phyloP scores from a whole-genome alignment of 2,329 filamentous ascomycete species.

The Apiospora marii region DNA sequence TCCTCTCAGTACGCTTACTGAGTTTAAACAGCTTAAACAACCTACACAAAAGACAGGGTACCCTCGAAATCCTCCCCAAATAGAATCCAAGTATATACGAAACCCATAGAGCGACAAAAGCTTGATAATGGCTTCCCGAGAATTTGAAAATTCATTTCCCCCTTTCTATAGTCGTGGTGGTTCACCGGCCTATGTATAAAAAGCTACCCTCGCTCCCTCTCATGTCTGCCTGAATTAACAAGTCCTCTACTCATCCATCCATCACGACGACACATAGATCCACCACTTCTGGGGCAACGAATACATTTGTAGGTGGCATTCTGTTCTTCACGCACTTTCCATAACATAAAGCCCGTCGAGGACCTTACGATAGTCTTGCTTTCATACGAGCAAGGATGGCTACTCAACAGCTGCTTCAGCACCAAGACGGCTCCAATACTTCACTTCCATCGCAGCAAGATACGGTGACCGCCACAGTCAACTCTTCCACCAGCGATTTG shows the following conservation, averaged over 20 bases:
- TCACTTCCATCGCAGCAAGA: not conserved
- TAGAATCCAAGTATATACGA: too few species aligned
- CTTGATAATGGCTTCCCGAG: too few species aligned
- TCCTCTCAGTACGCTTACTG: too few species aligned
- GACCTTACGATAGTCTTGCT: not conserved
- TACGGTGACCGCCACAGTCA: not conserved
- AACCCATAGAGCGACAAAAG: too few species aligned
- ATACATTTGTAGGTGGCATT: not conserved
- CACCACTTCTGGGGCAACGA: not conserved
- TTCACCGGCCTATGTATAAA: too few species aligned
- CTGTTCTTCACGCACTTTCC: not conserved
- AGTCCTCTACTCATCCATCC: too few species aligned
- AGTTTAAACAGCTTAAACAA: not conserved
- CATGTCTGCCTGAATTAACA: too few species aligned
- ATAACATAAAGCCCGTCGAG: not conserved
- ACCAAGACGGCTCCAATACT: not conserved
- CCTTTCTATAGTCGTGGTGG: too few species aligned
- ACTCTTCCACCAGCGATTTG: conserved; percentile 1
- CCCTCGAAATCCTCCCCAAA: too few species aligned
- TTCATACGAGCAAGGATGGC: not conserved
- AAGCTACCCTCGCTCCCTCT: too few species aligned
- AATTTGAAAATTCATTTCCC: too few species aligned
- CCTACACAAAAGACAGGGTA: not conserved
- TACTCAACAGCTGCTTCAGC: not conserved
- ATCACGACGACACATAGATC: too few species aligned